Percentiles rank a stretch among this genome's conserved stretches.
phyloP scores from a whole-genome alignment of 805 yeast genomes.

The Barnettozyma populi region DNA sequence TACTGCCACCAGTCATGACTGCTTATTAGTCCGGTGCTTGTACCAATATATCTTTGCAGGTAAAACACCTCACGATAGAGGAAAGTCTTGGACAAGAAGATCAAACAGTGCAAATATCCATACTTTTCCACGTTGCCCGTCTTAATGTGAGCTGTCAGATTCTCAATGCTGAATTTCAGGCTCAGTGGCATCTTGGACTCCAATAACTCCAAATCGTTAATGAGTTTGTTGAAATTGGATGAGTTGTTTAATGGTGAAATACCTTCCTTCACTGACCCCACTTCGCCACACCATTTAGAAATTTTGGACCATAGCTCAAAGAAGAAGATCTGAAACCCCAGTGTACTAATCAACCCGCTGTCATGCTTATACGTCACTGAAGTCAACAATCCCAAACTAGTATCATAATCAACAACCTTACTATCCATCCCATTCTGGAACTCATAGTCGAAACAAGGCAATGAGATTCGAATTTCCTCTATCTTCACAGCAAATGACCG shows the following conservation, averaged over 20 bases:
- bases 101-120: constrained; percentile 33
- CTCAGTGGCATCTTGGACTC: constrained; percentile 25
- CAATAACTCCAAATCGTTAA: constrained; percentile 22
- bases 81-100: constrained; percentile 30
- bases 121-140: constrained; percentile 27
- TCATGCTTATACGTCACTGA: constrained; percentile 2
- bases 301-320: constrained; percentile 35
- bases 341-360: constrained; percentile 16
- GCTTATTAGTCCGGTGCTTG: neutral
- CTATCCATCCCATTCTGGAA: constrained; percentile 26
- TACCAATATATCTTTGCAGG: constrained; percentile 5
- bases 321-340: constrained; percentile 27
- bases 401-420: constrained; percentile 11
- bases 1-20: constrained; percentile 30
- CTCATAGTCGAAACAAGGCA: constrained; percentile 31
- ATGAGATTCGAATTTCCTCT: constrained; percentile 27
- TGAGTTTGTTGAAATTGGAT: constrained; percentile 26
- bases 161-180: constrained; percentile 23
- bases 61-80: constrained; percentile 33
- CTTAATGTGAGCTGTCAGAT: constrained; percentile 30
- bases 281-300: constrained; percentile 35
- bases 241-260: constrained; percentile 27
- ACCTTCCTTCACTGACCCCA: constrained; percentile 28
- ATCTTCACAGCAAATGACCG: constrained; percentile 30
- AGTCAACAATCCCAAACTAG: constrained; percentile 1